A percentile compares a stretch with the other conserved stretches of the same genome.
Evolutionary conservation across 192 early-diverging fungal genomes (phyloP).

Genomic region (Entomortierella parvispora): DNA sequence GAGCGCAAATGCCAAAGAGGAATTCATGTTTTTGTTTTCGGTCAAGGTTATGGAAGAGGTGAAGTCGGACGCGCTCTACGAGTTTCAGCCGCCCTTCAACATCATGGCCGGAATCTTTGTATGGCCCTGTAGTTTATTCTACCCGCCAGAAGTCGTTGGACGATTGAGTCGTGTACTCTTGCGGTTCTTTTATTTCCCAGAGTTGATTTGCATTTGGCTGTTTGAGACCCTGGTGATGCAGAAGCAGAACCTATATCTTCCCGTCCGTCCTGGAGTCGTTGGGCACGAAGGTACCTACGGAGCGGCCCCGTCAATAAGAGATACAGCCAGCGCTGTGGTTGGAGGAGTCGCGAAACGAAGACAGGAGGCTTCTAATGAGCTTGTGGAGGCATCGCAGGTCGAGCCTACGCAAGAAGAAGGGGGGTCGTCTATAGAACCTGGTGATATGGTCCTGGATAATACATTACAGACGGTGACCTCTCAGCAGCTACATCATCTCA

Average conservation of each 20-base stretch:
- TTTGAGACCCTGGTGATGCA: constrained; percentile 38
- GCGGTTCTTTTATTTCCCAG: constrained; percentile 46
- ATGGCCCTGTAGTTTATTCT: constrained; percentile 33
- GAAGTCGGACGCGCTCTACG: constrained; percentile 52
- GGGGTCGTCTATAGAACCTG: constrained; percentile 1
- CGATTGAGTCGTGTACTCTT: constrained; percentile 47
- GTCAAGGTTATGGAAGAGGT: constrained; percentile 59
- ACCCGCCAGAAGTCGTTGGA: constrained; percentile 22
- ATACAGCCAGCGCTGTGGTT: not conserved
- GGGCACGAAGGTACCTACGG: constrained; percentile 17
- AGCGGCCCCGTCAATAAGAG: not conserved
- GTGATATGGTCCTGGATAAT: not conserved
- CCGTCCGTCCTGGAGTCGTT: constrained; percentile 19
- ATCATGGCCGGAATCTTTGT: constrained; percentile 41
- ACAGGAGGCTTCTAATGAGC: not conserved
- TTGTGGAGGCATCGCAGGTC: not conserved
- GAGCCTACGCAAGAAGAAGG: constrained; percentile 3
- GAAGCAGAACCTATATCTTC: constrained; percentile 20
- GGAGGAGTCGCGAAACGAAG: constrained; percentile 29
- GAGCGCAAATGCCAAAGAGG: constrained; percentile 56
- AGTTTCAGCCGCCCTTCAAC: constrained; percentile 57
- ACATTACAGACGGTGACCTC: not conserved
- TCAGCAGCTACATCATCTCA: constrained; percentile 11
- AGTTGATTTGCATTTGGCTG: constrained; percentile 48
- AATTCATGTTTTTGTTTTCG: constrained; percentile 55